These are phyloP conservation scores for Ambrosiella cleistominuta DNA, from an alignment of 2,329 filamentous ascomycete species.

Conservation along the genomic window DNA sequence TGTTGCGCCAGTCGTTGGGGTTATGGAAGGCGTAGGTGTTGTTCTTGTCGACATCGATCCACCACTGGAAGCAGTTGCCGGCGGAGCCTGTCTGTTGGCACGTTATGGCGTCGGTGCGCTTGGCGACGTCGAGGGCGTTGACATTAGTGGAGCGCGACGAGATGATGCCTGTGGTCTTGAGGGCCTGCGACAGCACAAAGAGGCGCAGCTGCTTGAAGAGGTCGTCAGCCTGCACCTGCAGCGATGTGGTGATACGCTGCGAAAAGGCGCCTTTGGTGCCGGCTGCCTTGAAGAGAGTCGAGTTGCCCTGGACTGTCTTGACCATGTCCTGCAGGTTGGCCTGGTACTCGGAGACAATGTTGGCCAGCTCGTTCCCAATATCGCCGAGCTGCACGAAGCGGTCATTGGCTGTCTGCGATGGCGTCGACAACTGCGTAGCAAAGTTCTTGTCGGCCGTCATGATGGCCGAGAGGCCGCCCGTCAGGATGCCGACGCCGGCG, in stretches of 20 bases:
- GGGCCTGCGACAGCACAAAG: slow-evolving; percentile 15
- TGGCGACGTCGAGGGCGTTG: slow-evolving; percentile 15
- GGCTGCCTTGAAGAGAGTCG: slow-evolving; percentile 15
- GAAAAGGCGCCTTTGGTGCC: slow-evolving; percentile 16
- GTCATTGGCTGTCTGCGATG: slow-evolving; percentile 15
- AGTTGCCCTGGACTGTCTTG: slow-evolving; percentile 15
- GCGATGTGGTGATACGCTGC: slow-evolving; percentile 16
- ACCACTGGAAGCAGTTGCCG: slow-evolving; percentile 15
- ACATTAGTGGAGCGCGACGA: slow-evolving; percentile 15
- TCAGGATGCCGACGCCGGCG: slow-evolving; percentile 14
- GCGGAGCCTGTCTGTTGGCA: slow-evolving; percentile 12
- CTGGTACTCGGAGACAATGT: slow-evolving; percentile 17
- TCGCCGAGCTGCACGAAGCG: slow-evolving; percentile 17
- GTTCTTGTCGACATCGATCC: slow-evolving; percentile 14
- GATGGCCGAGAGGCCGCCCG: slow-evolving; percentile 10
- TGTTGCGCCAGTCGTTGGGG: slow-evolving; percentile 15
- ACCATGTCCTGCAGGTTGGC: slow-evolving; percentile 14
- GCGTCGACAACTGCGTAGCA: slow-evolving; percentile 11
- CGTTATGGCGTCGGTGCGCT: slow-evolving; percentile 10
- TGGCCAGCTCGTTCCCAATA: slow-evolving; percentile 15
- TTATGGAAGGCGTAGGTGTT: slow-evolving; percentile 17
- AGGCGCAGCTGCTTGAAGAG: slow-evolving; percentile 16
- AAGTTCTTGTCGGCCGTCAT: slow-evolving; percentile 12
- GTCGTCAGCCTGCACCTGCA: slow-evolving; percentile 16
- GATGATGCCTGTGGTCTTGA: slow-evolving; percentile 16